These are phyloP conservation scores for Brassica balearica DNA, from an alignment of 441 rosid genomes.

Conservation along the genomic window DNA sequence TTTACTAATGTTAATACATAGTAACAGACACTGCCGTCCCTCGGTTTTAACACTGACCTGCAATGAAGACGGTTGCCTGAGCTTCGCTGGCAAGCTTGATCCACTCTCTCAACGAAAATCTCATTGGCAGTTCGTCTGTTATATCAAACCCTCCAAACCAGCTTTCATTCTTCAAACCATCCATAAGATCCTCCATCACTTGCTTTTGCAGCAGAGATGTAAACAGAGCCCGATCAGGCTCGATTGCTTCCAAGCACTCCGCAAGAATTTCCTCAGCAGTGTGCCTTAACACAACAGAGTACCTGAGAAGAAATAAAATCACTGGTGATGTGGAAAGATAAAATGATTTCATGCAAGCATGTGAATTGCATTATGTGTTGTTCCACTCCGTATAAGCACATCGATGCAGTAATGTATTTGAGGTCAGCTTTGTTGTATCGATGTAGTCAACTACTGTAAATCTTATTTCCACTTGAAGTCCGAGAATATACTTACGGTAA, in stretches of 20 bases:
- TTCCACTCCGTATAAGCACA: constrained; percentile 7
- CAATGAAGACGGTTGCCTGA: constrained; percentile 84
- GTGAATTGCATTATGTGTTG: constrained; percentile 4
- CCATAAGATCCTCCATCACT: constrained; percentile 77
- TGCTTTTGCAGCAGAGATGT: constrained; percentile 82
- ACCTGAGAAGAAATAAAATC: constrained; percentile 56
- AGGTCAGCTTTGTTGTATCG: constrained; percentile 20
- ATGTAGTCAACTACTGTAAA: constrained; percentile 22
- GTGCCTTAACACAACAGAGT: constrained; percentile 95
- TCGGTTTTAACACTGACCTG: constrained; percentile 60
- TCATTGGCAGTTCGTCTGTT: constrained; percentile 69
- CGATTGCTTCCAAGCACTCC: constrained; percentile 86
- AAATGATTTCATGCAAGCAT: constrained; percentile 21
- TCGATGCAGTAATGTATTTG: constrained; percentile 6
- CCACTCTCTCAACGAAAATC: constrained; percentile 75
- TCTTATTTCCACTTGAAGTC: constrained; percentile 15
- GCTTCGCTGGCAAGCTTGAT: constrained; percentile 69
- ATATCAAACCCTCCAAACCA: constrained; percentile 93
- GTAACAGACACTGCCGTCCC: constrained; percentile 15
- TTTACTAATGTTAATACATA: background rate
- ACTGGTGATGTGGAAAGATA: constrained; percentile 11
- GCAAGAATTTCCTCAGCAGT: constrained; percentile 96
- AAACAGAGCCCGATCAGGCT: constrained; percentile 80
- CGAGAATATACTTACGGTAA: constrained; percentile 74
- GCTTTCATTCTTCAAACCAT: constrained; percentile 66